phyloP scores from a whole-genome alignment of 2,329 filamentous ascomycete genomes.

The Cytospora piceae region DNA sequence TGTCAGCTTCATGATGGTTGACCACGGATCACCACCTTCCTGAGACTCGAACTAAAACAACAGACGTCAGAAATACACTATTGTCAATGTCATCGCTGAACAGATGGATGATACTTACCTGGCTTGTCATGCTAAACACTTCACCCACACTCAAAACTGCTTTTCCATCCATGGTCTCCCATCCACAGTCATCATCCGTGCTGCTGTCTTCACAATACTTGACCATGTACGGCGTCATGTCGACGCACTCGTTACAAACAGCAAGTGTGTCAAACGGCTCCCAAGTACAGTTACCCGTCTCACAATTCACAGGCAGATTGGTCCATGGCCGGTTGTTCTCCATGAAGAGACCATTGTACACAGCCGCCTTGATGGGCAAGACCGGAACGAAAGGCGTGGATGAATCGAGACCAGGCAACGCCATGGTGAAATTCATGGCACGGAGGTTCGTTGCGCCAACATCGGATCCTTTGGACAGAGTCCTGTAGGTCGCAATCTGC shows the following conservation, averaged over 20 bases:
- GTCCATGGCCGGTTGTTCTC: constrained; percentile 38
- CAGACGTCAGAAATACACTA: not conserved
- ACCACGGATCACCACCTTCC: constrained; percentile 37
- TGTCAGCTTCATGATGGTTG: constrained; percentile 39
- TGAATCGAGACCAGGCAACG: constrained; percentile 33
- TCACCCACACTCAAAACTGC: constrained; percentile 33
- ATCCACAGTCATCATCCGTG: constrained; percentile 35
- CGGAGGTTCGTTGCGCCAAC: constrained; percentile 37
- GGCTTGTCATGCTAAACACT: constrained; percentile 41
- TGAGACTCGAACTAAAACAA: constrained; percentile 34
- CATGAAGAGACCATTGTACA: constrained; percentile 42
- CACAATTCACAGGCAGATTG: constrained; percentile 36
- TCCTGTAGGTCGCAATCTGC: constrained; percentile 39
- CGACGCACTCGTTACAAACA: constrained; percentile 37
- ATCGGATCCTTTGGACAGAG: constrained; percentile 28
- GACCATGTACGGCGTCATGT: constrained; percentile 37
- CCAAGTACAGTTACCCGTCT: constrained; percentile 39
- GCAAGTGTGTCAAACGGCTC: constrained; percentile 37
- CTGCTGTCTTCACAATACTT: constrained; percentile 33
- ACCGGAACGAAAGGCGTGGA: constrained; percentile 39
- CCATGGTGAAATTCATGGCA: constrained; percentile 37
- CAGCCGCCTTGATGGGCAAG: constrained; percentile 40
- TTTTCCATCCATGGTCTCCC: constrained; percentile 36
- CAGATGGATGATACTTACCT: not conserved
- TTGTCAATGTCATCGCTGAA: not conserved